These are phyloP conservation scores for Exophiala sideris DNA, from an alignment of 2,329 filamentous ascomycete genomes.

Conservation along the genomic window DNA sequence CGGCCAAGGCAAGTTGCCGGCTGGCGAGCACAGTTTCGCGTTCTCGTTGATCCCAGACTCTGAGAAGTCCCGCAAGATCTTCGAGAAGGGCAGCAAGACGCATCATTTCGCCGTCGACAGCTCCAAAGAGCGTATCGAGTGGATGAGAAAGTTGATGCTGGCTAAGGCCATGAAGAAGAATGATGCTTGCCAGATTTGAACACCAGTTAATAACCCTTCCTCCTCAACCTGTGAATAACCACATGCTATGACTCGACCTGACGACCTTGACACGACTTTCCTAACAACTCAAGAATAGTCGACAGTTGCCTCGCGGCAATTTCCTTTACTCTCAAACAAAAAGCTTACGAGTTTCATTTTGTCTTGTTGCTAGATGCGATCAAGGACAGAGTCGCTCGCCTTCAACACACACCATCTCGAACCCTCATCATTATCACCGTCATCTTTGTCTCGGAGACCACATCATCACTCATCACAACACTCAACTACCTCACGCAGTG, in stretches of 20 bases:
- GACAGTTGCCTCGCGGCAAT: constrained; percentile 24
- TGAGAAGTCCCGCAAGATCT: constrained; percentile 37
- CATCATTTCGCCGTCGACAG: constrained; percentile 90
- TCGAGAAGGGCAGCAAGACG: constrained; percentile 65
- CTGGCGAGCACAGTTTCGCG: constrained; percentile 36
- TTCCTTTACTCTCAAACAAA: constrained; percentile 7
- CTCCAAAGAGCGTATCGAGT: constrained; percentile 89
- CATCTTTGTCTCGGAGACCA: too few species aligned
- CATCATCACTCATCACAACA: too few species aligned
- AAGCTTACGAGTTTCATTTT: neutral
- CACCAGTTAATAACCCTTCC: neutral
- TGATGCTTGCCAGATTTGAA: constrained; percentile 15
- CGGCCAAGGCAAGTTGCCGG: constrained; percentile 36
- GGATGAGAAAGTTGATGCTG: constrained; percentile 56
- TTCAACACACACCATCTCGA: neutral
- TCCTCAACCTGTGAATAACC: constrained; percentile 1
- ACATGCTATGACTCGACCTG: neutral
- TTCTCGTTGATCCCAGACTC: constrained; percentile 43
- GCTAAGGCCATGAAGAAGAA: constrained; percentile 37
- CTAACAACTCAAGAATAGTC: neutral
- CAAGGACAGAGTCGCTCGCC: neutral
- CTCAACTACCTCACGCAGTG: too few species aligned
- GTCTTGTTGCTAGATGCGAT: neutral
- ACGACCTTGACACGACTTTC: constrained; percentile 15
- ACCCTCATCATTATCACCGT: too few species aligned